These are phyloP conservation scores for Hyaloscypha finlandica DNA, from an alignment of 495 filamentous ascomycete genomes.

Conservation along the genomic window DNA sequence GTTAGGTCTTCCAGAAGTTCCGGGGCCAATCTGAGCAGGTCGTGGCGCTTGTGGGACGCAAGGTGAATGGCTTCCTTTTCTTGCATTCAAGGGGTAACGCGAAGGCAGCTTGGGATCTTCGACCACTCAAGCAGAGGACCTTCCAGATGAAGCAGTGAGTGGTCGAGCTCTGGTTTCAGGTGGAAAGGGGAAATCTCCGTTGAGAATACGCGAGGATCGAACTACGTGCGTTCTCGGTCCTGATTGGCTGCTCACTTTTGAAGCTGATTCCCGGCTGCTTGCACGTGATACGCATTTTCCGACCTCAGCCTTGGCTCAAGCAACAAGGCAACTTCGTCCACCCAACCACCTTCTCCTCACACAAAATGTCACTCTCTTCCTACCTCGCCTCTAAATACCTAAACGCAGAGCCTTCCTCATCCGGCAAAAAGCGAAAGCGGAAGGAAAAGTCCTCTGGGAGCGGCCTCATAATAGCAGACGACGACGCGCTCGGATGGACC, in stretches of 20 bases:
- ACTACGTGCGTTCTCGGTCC: background rate
- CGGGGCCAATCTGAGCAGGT: background rate
- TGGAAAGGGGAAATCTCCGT: background rate
- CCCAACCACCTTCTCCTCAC: background rate
- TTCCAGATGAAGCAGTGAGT: background rate
- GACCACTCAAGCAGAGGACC: background rate
- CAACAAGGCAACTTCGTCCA: background rate
- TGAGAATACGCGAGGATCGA: background rate
- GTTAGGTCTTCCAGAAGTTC: background rate
- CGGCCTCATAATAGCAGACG: slow-evolving; percentile 88
- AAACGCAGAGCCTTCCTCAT: slow-evolving; percentile 70
- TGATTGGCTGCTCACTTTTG: background rate
- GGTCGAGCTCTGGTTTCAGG: slow-evolving; percentile 1
- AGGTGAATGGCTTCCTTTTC: background rate
- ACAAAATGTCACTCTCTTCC: slow-evolving; percentile 64
- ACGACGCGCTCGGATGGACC: slow-evolving; percentile 78
- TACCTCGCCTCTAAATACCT: slow-evolving; percentile 97
- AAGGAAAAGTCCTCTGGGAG: slow-evolving; percentile 45
- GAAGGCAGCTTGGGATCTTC: background rate
- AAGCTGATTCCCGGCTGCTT: background rate
- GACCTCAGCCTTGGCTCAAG: background rate
- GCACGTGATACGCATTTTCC: background rate
- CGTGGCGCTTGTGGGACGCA: background rate
- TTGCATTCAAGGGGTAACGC: background rate
- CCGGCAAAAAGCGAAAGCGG: slow-evolving; percentile 78